Base-by-base conservation (phyloP, 1,139 yeast species). In the Pichia terricola region DNA sequence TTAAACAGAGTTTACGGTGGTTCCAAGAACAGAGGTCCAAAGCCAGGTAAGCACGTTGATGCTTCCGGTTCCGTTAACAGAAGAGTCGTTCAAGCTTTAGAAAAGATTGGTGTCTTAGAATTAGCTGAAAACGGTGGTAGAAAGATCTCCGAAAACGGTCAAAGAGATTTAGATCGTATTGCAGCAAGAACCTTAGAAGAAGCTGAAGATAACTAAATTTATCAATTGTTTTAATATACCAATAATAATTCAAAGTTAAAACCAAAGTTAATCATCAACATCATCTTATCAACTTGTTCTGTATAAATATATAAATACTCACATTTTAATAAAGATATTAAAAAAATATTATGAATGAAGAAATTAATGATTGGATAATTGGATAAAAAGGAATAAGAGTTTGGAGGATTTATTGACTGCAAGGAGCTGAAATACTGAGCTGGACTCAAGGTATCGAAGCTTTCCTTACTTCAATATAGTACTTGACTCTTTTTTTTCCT, bases 131-230 rank as follows among this genome's bases (percentile, higher is more conserved):
- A 87, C 77, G 97, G 97, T 73, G 98, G 98, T 73, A 94, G 99
- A 83, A 88, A 91, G 77, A 86, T 91, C 81, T 84, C 97, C 57
- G 96, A 88, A 73, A 86, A 88, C 77, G 99, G 99, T 70, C 97
- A 91, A 80, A 89, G 98, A 84, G 99, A 91, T 79, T 85, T 91
- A 79, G 99, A 91, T 79, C 97, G 98, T 84, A 91, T 91, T 73
- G 98, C 98, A 69, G 96, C 95, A 70, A 96, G 89, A 79, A 87
- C 96, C 70, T 81, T 86, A 73, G 95, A 85, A 76, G 95, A 85
- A 76, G 79, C 77, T 67, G 89, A 81, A 66, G 94, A 85, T 50
- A 75, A 72, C 60, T 28, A 28, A 28, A 10, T 28, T 28, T 7
- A 28, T 28, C 10, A 16, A 34, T 34, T 5, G 7, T 30, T 30